Percentiles rank a stretch among this genome's conserved stretches.
These are phyloP conservation scores for Periconia macrospinosa DNA, from an alignment of 2,329 filamentous ascomycete species.

Conservation along the genomic window DNA sequence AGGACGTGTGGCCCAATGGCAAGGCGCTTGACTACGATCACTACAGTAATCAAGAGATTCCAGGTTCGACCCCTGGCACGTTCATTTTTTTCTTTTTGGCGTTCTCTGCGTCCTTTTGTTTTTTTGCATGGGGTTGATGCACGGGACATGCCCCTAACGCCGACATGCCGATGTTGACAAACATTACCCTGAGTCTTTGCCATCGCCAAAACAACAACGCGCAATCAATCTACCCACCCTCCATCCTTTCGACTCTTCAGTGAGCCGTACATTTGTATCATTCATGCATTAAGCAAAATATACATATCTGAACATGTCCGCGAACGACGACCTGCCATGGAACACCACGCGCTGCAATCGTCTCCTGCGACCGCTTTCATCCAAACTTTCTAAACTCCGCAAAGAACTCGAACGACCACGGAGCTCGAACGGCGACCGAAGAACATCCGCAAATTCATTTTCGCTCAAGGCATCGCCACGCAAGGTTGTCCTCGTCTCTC, in stretches of 20 bases:
- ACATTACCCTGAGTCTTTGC: background rate
- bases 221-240: background rate
- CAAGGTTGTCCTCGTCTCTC: conserved; percentile 30
- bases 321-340: conserved; percentile 41
- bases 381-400: conserved; percentile 43
- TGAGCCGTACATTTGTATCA: background rate
- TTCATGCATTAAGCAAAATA: conserved; percentile 17
- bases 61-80: conserved; percentile 15
- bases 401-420: conserved; percentile 34
- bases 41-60: conserved; percentile 33
- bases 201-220: no score
- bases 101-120: background rate
- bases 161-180: background rate
- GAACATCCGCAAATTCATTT: conserved; percentile 24
- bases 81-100: background rate
- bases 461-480: conserved; percentile 27
- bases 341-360: conserved; percentile 48
- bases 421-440: conserved; percentile 19
- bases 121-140: no score
- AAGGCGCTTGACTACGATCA: conserved; percentile 61
- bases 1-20: conserved; percentile 56
- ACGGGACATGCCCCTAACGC: no score
- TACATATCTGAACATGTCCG: conserved; percentile 29
- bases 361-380: conserved; percentile 46
- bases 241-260: background rate